These are phyloP conservation scores for Astrephomene gubernaculifera DNA, from an alignment of 139 green algal species.

Conservation along the genomic window DNA sequence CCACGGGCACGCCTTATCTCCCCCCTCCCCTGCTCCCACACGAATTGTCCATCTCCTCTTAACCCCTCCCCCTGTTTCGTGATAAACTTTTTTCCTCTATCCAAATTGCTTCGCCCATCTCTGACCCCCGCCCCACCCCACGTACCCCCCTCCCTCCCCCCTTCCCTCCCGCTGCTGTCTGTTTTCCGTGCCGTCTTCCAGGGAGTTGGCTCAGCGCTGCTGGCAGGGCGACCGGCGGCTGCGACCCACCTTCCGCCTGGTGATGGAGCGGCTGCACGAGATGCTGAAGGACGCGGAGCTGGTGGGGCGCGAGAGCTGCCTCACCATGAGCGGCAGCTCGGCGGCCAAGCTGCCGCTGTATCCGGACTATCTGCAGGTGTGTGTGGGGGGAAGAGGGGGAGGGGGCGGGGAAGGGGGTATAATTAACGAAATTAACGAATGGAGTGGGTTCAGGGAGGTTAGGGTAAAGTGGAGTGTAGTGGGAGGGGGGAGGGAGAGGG, in stretches of 20 bases:
- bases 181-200: background rate
- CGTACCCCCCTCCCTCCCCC: too few species aligned
- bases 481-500: background rate
- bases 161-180: background rate
- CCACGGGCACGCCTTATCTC: too few species aligned
- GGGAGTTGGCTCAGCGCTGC: slow-evolving; percentile 46
- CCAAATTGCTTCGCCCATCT: too few species aligned
- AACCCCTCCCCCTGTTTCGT: too few species aligned
- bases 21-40: too few species aligned
- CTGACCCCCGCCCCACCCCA: too few species aligned
- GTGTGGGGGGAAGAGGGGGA: background rate
- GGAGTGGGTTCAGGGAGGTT: background rate
- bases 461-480: background rate
- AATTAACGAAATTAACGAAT: too few species aligned
- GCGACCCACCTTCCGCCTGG: slow-evolving; percentile 45
- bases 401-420: background rate
- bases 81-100: too few species aligned
- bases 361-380: slow-evolving; percentile 35
- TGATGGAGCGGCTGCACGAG: slow-evolving; percentile 50
- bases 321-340: slow-evolving; percentile 14
- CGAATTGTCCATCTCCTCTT: too few species aligned
- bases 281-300: slow-evolving; percentile 52
- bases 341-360: slow-evolving; percentile 23
- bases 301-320: slow-evolving; percentile 25
- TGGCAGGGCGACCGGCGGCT: slow-evolving; percentile 46